A percentile compares a stretch with the other conserved stretches of the same genome.
Conservation (phyloP, 352 stramenopile genomes). For the Phytophthora brassicae region DNA sequence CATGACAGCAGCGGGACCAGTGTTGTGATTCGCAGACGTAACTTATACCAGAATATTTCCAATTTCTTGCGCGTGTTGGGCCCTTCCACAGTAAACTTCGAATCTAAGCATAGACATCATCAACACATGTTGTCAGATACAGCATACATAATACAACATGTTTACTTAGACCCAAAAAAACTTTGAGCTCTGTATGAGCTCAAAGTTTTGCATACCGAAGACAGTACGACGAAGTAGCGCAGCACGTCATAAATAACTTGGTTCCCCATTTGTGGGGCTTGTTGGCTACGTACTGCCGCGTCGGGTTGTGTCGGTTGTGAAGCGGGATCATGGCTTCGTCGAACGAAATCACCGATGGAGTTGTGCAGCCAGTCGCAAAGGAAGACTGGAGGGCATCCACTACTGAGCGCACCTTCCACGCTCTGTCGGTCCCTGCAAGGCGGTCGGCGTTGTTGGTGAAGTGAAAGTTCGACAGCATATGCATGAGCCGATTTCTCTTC, state of each 20-base stretch:
- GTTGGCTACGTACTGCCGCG: neutral
- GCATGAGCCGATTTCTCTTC: neutral
- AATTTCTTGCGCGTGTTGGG: neutral
- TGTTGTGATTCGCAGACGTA: neutral
- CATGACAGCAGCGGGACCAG: neutral
- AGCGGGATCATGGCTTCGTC: neutral
- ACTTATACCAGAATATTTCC: neutral
- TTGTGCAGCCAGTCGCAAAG: neutral
- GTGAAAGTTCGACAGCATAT: neutral
- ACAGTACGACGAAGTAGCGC: neutral
- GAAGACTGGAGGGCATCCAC: neutral
- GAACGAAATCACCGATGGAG: neutral
- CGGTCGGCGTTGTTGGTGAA: neutral
- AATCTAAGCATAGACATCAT: neutral
- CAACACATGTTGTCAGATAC: neutral
- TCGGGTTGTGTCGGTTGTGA: neutral
- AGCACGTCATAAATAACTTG: constrained; percentile 1
- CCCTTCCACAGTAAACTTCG: neutral
- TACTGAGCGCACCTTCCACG: neutral
- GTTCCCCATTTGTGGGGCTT: neutral
- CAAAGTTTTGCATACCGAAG: neutral
- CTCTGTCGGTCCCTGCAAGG: neutral
- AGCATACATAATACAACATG: neutral
- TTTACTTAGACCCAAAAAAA: neutral
- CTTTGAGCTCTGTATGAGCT: too few species aligned